These are phyloP conservation scores for Psilocybe mexicana DNA, from an alignment of 1,284 basidiomycete species.

Conservation along the genomic window DNA sequence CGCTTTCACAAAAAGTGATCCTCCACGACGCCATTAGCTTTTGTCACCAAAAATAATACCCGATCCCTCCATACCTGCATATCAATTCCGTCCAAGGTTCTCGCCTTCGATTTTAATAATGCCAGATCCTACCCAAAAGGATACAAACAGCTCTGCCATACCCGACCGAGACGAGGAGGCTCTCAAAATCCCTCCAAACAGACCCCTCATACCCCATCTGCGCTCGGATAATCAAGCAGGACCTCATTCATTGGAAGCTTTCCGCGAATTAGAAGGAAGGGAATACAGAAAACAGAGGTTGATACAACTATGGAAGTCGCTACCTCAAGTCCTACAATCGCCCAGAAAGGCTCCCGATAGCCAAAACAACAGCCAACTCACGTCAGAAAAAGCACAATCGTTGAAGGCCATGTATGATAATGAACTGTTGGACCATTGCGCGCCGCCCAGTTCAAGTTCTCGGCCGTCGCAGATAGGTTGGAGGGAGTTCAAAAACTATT, in stretches of 20 bases:
- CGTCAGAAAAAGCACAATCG: conserved; percentile 67
- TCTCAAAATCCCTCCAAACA: conserved; percentile 52
- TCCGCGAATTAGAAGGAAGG: conserved; percentile 62
- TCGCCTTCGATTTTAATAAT: conserved; percentile 16
- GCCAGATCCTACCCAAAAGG: conserved; percentile 20
- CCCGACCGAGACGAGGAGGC: conserved; percentile 52
- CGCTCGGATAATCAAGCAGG: conserved; percentile 51
- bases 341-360: conserved; percentile 11
- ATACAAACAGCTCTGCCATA: conserved; percentile 4
- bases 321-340: conserved; percentile 36
- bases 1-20: conserved; percentile 4
- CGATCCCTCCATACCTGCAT: not conserved
- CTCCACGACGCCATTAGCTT: not conserved
- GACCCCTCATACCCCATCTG: conserved; percentile 57
- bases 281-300: conserved; percentile 60
- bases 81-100: not conserved
- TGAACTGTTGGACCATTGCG: conserved; percentile 71
- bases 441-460: conserved; percentile 44
- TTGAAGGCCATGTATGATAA: conserved; percentile 75
- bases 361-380: conserved; percentile 40
- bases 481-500: conserved; percentile 79
- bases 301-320: conserved; percentile 59
- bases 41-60: not conserved
- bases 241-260: conserved; percentile 58
- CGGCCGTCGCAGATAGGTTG: conserved; percentile 60